A percentile compares a stretch with the other conserved stretches of the same genome.
Evolutionary conservation across 2,329 filamentous ascomycete species (phyloP).

Genomic region (Alternaria hordeiaustralica): DNA sequence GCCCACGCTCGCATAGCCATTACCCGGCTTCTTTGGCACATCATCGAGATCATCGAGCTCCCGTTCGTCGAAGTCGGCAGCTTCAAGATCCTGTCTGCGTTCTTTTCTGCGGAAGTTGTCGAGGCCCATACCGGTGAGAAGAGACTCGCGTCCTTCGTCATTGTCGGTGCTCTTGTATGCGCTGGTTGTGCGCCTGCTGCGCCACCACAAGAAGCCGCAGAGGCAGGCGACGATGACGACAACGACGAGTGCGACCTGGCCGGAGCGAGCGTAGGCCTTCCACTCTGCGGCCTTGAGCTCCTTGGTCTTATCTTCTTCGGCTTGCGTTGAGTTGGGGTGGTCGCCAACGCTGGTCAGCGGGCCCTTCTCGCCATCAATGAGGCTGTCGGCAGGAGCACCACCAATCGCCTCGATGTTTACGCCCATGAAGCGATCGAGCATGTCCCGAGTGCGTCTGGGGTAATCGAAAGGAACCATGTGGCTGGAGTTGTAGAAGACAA

Average conservation of each 20-base stretch:
- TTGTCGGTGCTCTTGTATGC: slow-evolving; percentile 55
- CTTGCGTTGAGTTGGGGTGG: slow-evolving; percentile 71
- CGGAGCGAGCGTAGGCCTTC: slow-evolving; percentile 86
- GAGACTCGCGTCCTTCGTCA: slow-evolving; percentile 54
- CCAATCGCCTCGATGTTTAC: slow-evolving; percentile 92
- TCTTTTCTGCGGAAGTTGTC: slow-evolving; percentile 55
- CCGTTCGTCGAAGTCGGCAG: slow-evolving; percentile 67
- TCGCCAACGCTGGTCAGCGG: slow-evolving; percentile 78
- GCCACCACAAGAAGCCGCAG: slow-evolving; percentile 76
- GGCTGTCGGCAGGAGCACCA: slow-evolving; percentile 76
- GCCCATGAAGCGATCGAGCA: slow-evolving; percentile 95
- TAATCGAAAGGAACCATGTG: slow-evolving; percentile 99
- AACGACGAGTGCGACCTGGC: slow-evolving; percentile 82
- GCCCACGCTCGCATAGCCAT: slow-evolving; percentile 29
- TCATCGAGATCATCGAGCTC: slow-evolving; percentile 63
- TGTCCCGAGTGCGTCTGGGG: slow-evolving; percentile 84
- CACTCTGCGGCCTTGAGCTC: slow-evolving; percentile 85
- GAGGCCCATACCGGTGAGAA: slow-evolving; percentile 54
- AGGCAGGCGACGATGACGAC: slow-evolving; percentile 74
- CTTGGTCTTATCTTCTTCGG: slow-evolving; percentile 71
- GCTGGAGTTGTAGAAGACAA: slow-evolving; percentile 92
- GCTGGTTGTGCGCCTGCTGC: slow-evolving; percentile 51
- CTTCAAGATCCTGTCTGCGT: slow-evolving; percentile 61
- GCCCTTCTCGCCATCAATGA: slow-evolving; percentile 84
- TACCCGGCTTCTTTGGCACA: slow-evolving; percentile 28